These are phyloP conservation scores for Actinidia chinensis DNA, from an alignment of 179 eudicot species.

Conservation along the genomic window DNA sequence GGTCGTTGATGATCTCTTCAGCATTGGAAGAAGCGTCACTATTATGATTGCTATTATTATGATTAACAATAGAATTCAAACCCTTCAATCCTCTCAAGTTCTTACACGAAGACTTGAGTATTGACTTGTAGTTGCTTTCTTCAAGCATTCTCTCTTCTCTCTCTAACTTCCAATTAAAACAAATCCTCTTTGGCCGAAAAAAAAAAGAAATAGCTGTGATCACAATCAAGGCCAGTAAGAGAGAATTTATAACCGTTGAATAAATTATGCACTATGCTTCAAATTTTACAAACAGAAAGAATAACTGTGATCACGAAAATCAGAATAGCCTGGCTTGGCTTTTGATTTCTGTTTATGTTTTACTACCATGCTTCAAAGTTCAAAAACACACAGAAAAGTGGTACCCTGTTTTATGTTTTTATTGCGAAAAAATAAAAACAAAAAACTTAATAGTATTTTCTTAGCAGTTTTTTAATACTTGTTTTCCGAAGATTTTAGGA, in stretches of 20 bases:
- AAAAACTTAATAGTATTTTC: too few relatives aligned
- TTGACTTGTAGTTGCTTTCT: slow-evolving; percentile 24
- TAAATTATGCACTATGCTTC: neutral
- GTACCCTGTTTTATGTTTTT: too few relatives aligned
- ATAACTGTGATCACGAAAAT: neutral
- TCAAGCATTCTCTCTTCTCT: slow-evolving; percentile 34
- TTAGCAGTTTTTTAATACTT: too few relatives aligned
- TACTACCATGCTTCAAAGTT: too few relatives aligned
- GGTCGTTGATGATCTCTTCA: slow-evolving; percentile 63
- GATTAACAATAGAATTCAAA: slow-evolving; percentile 22
- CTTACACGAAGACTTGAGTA: slow-evolving; percentile 37
- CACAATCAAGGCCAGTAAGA: neutral
- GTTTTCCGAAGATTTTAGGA: too few relatives aligned
- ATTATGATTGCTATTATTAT: neutral
- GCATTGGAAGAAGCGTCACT: slow-evolving; percentile 5
- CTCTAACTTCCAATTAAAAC: neutral
- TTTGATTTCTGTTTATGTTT: too few relatives aligned
- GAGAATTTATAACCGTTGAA: neutral
- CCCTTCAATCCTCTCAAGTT: slow-evolving; percentile 52
- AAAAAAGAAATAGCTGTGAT: neutral
- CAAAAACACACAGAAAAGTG: too few relatives aligned
- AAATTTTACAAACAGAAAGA: neutral
- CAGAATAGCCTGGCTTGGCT: too few relatives aligned
- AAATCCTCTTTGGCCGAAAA: neutral
- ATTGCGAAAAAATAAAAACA: too few relatives aligned